phyloP scores from a whole-genome alignment of 2,329 filamentous ascomycete genomes.

The Cercospora sojina region DNA sequence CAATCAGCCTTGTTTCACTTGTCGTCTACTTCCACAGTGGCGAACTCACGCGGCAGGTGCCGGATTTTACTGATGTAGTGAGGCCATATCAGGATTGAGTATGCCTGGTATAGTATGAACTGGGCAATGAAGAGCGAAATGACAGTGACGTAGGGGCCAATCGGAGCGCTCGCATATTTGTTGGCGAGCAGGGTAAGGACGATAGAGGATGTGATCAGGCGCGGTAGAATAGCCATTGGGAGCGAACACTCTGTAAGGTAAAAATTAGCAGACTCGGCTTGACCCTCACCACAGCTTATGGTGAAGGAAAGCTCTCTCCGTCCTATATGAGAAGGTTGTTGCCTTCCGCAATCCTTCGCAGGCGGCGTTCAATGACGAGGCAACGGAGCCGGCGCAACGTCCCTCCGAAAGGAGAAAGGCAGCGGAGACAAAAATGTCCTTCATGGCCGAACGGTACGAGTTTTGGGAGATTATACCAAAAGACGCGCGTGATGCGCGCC shows the following conservation, averaged over 20 bases:
- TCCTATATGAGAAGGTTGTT: neutral
- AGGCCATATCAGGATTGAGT: constrained; percentile 56
- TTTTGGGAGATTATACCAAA: neutral
- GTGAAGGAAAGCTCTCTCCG: neutral
- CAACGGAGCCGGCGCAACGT: neutral
- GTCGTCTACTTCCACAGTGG: constrained; percentile 36
- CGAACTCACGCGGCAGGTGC: constrained; percentile 48
- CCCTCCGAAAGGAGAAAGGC: neutral
- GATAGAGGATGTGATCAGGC: neutral
- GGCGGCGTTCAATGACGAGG: constrained; percentile 6
- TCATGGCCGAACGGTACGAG: neutral
- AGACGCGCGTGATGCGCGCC: neutral
- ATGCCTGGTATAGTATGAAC: constrained; percentile 41
- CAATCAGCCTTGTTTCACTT: constrained; percentile 37
- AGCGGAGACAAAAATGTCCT: neutral
- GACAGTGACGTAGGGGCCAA: constrained; percentile 43
- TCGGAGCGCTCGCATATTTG: constrained; percentile 32
- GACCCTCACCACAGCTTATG: neutral
- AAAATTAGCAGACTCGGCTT: neutral
- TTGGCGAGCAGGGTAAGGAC: constrained; percentile 5
- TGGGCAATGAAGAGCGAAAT: constrained; percentile 43
- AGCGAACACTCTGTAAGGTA: neutral
- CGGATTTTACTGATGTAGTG: constrained; percentile 58
- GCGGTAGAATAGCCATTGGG: constrained; percentile 6
- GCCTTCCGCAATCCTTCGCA: constrained; percentile 1